Evolutionary conservation across 768 basidiomycete genomes (phyloP).

Genomic region (Boletus sensibilis): DNA sequence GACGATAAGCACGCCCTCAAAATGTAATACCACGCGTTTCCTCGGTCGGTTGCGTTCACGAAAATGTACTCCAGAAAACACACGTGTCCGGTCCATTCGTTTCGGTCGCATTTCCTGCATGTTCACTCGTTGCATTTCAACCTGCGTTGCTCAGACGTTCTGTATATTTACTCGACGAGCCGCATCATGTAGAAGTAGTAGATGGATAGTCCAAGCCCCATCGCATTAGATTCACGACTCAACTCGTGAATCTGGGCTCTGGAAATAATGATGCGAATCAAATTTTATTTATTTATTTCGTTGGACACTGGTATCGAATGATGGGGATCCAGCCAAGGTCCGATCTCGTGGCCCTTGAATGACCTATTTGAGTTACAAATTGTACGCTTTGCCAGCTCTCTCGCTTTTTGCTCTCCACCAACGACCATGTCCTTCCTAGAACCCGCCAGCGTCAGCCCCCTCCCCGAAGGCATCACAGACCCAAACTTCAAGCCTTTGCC

Average conservation of each 20-base stretch:
- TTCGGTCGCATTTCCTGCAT: neutral
- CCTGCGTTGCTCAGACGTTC: slow-evolving; percentile 29
- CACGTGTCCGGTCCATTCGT: slow-evolving; percentile 3
- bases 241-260: slow-evolving; percentile 35
- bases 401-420: neutral
- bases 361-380: slow-evolving; percentile 17
- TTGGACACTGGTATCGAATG: neutral
- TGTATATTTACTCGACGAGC: slow-evolving; percentile 20
- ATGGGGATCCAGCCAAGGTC: neutral
- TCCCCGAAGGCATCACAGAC: slow-evolving; percentile 61
- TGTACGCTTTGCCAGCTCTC: neutral
- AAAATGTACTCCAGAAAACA: slow-evolving; percentile 14
- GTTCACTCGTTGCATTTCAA: slow-evolving; percentile 32
- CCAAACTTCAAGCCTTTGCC: slow-evolving; percentile 65
- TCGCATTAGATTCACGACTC: slow-evolving; percentile 36
- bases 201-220: slow-evolving; percentile 26
- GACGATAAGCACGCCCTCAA: slow-evolving; percentile 1
- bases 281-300: slow-evolving; percentile 3
- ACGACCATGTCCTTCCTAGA: slow-evolving; percentile 31
- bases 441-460: slow-evolving; percentile 51
- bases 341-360: neutral
- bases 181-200: slow-evolving; percentile 32
- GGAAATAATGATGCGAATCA: slow-evolving; percentile 35
- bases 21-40: slow-evolving; percentile 14
- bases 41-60: neutral